These are phyloP conservation scores for Pythium pyrilobum DNA, from an alignment of 352 stramenopile genomes.

Conservation along the genomic window DNA sequence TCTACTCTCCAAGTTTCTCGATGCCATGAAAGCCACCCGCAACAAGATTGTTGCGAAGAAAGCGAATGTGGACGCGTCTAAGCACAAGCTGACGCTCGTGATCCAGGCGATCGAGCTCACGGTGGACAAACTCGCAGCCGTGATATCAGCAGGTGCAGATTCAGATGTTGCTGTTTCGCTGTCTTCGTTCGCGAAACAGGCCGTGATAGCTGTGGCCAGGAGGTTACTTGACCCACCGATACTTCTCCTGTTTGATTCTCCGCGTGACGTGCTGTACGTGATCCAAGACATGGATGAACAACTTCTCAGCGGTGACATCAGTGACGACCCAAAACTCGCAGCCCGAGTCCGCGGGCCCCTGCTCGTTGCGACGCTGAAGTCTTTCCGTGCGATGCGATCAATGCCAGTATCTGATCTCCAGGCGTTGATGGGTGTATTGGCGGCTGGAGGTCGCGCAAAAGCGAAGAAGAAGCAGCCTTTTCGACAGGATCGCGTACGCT, in stretches of 20 bases:
- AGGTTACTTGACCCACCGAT: constrained; percentile 35
- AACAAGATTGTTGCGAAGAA: not conserved
- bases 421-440: not conserved
- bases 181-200: constrained; percentile 1
- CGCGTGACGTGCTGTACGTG: constrained; percentile 36
- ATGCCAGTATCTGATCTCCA: constrained; percentile 2
- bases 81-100: not conserved
- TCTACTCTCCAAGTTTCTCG: constrained; percentile 5
- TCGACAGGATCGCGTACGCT: constrained; percentile 40
- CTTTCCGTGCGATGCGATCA: constrained; percentile 10
- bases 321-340: not conserved
- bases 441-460: not conserved
- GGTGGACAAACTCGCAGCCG: constrained; percentile 7
- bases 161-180: not conserved
- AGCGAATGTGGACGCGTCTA: not conserved
- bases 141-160: not conserved
- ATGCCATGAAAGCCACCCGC: not conserved
- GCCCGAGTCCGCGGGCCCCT: not conserved
- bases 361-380: not conserved
- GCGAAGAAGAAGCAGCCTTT: constrained; percentile 41
- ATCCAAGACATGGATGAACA: constrained; percentile 19
- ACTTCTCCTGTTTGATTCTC: constrained; percentile 53
- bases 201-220: not conserved
- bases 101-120: constrained; percentile 12
- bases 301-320: not conserved